phyloP scores from a whole-genome alignment of 352 stramenopile species.

The Globisporangium canariense region DNA sequence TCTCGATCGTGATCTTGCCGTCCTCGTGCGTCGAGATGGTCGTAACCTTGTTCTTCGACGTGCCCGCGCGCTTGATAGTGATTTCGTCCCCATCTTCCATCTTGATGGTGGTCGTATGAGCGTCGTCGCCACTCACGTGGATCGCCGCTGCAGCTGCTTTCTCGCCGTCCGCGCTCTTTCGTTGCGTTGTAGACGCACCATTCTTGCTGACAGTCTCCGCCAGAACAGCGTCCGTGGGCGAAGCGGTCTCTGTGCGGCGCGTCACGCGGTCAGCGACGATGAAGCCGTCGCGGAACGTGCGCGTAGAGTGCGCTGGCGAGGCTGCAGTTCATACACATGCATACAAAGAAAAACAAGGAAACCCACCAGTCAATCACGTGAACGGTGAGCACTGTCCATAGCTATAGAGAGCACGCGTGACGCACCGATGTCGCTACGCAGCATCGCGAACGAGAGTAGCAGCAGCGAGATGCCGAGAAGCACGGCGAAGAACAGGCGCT shows the following conservation, averaged over 20 bases:
- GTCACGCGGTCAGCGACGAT: conserved; percentile 47
- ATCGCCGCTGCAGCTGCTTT: conserved; percentile 5
- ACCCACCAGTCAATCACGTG: neutral
- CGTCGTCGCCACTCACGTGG: conserved; percentile 26
- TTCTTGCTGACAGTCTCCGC: neutral
- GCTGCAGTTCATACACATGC: conserved; percentile 12
- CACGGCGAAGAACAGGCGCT: conserved; percentile 55
- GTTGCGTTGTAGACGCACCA: neutral
- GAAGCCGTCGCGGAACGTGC: conserved; percentile 73
- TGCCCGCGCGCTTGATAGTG: conserved; percentile 62
- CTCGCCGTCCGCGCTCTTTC: neutral
- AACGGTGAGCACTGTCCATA: neutral
- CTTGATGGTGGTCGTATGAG: conserved; percentile 69
- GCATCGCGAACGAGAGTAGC: conserved; percentile 56
- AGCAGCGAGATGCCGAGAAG: conserved; percentile 49
- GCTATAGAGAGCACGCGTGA: neutral
- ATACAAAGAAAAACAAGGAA: neutral
- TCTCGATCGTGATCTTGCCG: conserved; percentile 76
- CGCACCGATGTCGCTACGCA: conserved; percentile 41
- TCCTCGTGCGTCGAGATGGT: conserved; percentile 68
- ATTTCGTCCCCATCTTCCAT: conserved; percentile 75
- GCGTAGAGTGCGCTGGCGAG: conserved; percentile 19
- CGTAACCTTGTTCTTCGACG: conserved; percentile 62
- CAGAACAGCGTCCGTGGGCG: neutral
- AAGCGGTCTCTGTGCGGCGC: conserved; percentile 35